Conservation (phyloP, 441 rosid species). For the Gossypium aridum region DNA sequence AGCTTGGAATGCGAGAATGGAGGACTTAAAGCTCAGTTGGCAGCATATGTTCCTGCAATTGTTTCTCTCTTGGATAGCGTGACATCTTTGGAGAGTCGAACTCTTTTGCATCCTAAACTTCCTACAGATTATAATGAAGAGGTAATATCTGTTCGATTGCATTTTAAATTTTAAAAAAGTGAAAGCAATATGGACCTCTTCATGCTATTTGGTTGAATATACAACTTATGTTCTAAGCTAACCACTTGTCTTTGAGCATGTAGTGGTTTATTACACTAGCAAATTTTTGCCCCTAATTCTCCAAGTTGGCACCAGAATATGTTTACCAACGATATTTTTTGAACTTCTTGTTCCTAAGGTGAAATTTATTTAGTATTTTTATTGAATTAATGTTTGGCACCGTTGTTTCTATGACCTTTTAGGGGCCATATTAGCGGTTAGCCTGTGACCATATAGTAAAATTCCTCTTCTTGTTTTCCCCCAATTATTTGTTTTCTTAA, state of each 20-base stretch:
- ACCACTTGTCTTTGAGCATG: neutral
- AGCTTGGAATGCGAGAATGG: constrained; percentile 53
- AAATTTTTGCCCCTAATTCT: neutral
- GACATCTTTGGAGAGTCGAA: constrained; percentile 54
- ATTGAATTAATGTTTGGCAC: constrained; percentile 6
- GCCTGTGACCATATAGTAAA: neutral
- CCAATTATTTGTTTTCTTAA: neutral
- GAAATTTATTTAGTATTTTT: constrained; percentile 2
- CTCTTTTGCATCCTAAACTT: constrained; percentile 25
- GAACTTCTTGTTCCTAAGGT: neutral
- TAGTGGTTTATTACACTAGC: neutral
- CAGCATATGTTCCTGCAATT: constrained; percentile 45
- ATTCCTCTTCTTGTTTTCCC: neutral
- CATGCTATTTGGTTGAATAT: constrained; percentile 5
- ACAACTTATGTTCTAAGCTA: neutral
- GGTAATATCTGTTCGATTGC: constrained; percentile 32
- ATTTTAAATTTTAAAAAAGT: constrained; percentile 14
- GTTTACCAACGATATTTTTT: neutral
- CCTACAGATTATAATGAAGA: constrained; percentile 23
- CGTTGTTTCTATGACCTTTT: neutral
- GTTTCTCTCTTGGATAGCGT: constrained; percentile 52
- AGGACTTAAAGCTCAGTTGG: constrained; percentile 47
- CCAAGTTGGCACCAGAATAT: neutral
- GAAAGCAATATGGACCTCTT: neutral
- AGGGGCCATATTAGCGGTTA: neutral